Base-by-base conservation (phyloP, 108 stramenopile genomes). In the Cyclotella sp. region DNA sequence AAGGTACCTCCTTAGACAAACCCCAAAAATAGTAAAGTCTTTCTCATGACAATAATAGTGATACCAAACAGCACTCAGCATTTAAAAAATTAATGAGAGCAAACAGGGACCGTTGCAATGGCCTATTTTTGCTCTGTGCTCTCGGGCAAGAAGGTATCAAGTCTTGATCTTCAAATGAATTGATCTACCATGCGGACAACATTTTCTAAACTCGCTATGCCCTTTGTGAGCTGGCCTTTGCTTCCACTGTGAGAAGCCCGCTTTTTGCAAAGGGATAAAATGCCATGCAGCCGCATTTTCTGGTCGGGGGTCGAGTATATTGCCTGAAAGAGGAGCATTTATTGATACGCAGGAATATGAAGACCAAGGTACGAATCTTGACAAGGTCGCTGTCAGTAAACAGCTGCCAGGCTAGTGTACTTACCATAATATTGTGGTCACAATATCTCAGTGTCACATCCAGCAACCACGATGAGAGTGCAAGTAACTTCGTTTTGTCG, bases 401-500 rank as follows among this genome's bases (percentile, higher is more conserved):
- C 34, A 34, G 6, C 2, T 34, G 34, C n/a, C n/a, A n/a, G n/a
- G 34, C 6, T 2, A 5, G 6, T 34, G 34, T 64, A 22, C 71
- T 60, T 49, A 72, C 71, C 43, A 68, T 53, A 14, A 74, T 39
- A 1, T 39, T 24, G 18, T 29, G 40, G 40, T 53, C 29, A 24
- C 30, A 47, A n/a, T 55, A 29, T 5, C 18, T 64, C 21, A 74
- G 12, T 30, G 74, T 40, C 57, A 12, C 46, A 62, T 81, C 68
- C 30, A 81, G 73, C 19, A 81, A 63, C 13, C 52, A 81, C 26
- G 79, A 63, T 64, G 79, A 60, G 3, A 74, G 28, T 13, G 24
- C 51, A 63, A 81, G 58, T 34, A 69, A 30, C 41, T 65, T 42
- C 3, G 51, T 12, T 68, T 95, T 94, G 74, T 97, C 95, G 22